A percentile compares a stretch with the other conserved stretches of the same genome.
Evolutionary conservation across 2,329 filamentous ascomycete genomes (phyloP).

Genomic region (Dendrostoma leiphaemia): DNA sequence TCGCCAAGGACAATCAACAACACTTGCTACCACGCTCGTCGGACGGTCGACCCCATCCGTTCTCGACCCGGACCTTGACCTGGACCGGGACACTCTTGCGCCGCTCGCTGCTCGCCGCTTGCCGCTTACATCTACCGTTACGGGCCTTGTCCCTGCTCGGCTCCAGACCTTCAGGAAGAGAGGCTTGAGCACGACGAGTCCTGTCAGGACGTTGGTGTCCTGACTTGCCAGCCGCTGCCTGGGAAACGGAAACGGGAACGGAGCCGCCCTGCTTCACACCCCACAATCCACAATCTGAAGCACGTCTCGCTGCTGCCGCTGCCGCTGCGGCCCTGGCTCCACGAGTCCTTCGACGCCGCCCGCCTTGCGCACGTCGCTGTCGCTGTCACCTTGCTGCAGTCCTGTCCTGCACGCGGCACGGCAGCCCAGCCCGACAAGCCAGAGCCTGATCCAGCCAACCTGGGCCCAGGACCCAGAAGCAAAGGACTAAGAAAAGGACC

Average conservation of each 20-base stretch:
- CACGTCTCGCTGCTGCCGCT: too few relatives aligned
- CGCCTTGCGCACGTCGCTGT: not conserved
- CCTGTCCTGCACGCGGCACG: conserved; percentile 4
- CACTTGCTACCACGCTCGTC: too few relatives aligned
- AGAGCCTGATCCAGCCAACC: not conserved
- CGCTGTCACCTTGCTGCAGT: conserved; percentile 7
- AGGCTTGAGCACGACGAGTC: not conserved
- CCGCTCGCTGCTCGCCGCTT: too few relatives aligned
- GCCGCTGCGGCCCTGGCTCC: too few relatives aligned
- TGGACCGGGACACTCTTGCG: too few relatives aligned
- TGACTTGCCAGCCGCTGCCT: too few relatives aligned
- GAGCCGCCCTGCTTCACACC: not conserved
- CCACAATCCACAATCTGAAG: too few relatives aligned
- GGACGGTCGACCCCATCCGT: not conserved
- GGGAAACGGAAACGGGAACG: not conserved
- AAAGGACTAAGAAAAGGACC: not conserved
- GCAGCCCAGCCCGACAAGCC: conserved; percentile 1
- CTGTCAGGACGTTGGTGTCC: not conserved
- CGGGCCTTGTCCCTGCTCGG: not conserved
- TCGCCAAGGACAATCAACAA: too few relatives aligned
- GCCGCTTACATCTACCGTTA: not conserved
- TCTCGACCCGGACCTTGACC: not conserved
- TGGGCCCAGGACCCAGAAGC: not conserved
- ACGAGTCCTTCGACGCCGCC: too few relatives aligned
- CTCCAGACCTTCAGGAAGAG: too few relatives aligned